These are phyloP conservation scores for Paramecium biaurelia DNA, from an alignment of 73 alveolate species.

Conservation along the genomic window DNA sequence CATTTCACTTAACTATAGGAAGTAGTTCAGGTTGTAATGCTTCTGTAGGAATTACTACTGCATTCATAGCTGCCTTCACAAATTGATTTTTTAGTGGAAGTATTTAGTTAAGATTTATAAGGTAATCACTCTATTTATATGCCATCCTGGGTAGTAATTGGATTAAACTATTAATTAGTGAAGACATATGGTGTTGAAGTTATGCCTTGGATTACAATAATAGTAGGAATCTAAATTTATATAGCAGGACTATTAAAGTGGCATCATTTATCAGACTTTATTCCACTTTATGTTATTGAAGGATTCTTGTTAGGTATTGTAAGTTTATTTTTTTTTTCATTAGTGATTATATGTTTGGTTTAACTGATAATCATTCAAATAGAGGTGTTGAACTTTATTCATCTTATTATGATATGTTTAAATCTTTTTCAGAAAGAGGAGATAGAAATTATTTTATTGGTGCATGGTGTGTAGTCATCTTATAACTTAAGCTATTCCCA, in stretches of 20 bases:
- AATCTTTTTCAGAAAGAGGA: not conserved
- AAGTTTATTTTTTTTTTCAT: not conserved
- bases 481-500: not conserved
- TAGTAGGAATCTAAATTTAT: constrained; percentile 27
- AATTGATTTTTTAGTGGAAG: constrained; percentile 51
- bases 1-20: constrained; percentile 23
- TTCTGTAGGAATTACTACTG: not conserved
- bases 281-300: constrained; percentile 38
- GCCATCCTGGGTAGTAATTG: constrained; percentile 35
- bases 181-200: constrained; percentile 41
- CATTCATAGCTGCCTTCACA: constrained; percentile 6
- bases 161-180: not conserved
- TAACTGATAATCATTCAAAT: constrained; percentile 43
- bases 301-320: constrained; percentile 21
- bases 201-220: constrained; percentile 45
- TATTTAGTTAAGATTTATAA: not conserved
- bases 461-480: not conserved
- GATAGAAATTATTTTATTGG: not conserved
- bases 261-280: constrained; percentile 40
- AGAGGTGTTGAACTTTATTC: constrained; percentile 13
- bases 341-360: constrained; percentile 43
- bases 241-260: constrained; percentile 15
- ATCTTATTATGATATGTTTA: not conserved
- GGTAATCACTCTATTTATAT: constrained; percentile 39
- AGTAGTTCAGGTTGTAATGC: constrained; percentile 34